Evolutionary conservation across 805 yeast species (phyloP), one percentile per base, ranked within the genome.

Genomic region (Starmera dryadoides): DNA sequence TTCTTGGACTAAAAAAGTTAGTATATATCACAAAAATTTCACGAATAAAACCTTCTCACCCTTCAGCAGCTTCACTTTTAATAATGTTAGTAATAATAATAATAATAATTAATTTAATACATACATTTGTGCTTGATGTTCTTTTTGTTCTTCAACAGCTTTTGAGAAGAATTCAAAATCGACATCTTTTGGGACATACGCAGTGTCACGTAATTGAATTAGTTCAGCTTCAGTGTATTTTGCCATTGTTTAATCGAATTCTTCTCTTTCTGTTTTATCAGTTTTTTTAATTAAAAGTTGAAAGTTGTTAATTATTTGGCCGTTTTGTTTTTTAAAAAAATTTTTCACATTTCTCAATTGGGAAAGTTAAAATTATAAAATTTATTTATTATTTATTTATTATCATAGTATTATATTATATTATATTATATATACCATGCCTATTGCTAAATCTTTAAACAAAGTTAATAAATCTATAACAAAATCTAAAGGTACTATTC

Each of bases 151-250:
- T 48, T 79, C 86, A 46, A 83, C 73, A 63, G 82, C 68, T 45
- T 74, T 69, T 50, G 73, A 72, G 66, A 84, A 84, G 37, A 78
- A 79, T 28, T 67, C 73, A 52, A 81, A 71, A 48, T 81, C 84
- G 32, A 75, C 75, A 30, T 80, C 78, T 43, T 72, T 75, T 32
- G 88, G 79, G 38, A 73, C 66, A 45, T 71, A 64, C 15, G 81
- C 86, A 38, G 67, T 67, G 34, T 73, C 73, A 52, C 78, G 76
- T 55, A 69, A 67, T 40, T 68, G 73, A 31, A 77, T 60, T 58
- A 84, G 73, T 64, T 81, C 79, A 60, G 81, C 86, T 58, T 79
- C 81, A 33, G 87, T 79, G 66, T 82, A 84, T 60, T 71, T 74
- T 42, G 63, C 68, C 73, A 76, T 77, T 52, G 42, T 37, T 11